Evolutionary conservation across 768 basidiomycete genomes (phyloP).

Genomic region (Ramaria rubella): DNA sequence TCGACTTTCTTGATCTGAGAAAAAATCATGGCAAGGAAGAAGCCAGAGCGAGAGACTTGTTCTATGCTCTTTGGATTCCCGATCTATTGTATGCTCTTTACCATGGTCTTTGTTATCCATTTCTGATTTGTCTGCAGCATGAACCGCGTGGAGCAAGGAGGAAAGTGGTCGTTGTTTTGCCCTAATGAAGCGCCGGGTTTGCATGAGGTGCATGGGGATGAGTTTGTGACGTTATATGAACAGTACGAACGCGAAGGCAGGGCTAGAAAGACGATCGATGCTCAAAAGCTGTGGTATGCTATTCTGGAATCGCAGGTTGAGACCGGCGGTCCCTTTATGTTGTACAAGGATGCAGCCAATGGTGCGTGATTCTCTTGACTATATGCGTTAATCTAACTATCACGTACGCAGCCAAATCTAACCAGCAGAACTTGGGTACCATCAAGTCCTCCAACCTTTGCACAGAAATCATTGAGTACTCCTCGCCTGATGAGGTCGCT

Average conservation of each 20-base stretch:
- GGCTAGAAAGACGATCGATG: slow-evolving; percentile 75
- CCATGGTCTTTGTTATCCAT: not conserved
- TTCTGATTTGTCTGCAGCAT: slow-evolving; percentile 48
- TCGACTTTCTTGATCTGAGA: slow-evolving; percentile 94
- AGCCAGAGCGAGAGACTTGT: slow-evolving; percentile 90
- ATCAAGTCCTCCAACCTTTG: slow-evolving; percentile 99
- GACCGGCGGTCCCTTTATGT: slow-evolving; percentile 98
- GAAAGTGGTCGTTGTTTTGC: slow-evolving; percentile 94
- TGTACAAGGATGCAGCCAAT: slow-evolving; percentile 96
- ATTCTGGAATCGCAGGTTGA: slow-evolving; percentile 96
- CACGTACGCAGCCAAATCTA: slow-evolving; percentile 71
- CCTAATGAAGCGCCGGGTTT: slow-evolving; percentile 93
- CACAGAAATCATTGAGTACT: slow-evolving; percentile 99
- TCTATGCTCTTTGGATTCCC: slow-evolving; percentile 97
- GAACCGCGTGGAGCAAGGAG: slow-evolving; percentile 89
- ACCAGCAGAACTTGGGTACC: slow-evolving; percentile 96
- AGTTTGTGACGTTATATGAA: slow-evolving; percentile 82
- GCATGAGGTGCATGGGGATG: slow-evolving; percentile 80
- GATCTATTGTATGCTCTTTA: slow-evolving; percentile 75
- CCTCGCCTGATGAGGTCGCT: slow-evolving; percentile 92
- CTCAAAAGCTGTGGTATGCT: slow-evolving; percentile 98
- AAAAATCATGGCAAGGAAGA: slow-evolving; percentile 99
- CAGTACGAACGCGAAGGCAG: slow-evolving; percentile 89
- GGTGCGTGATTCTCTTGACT: slow-evolving; percentile 38
- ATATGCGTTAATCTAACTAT: not conserved